phyloP scores from a whole-genome alignment of 257 asterid genomes.

The Galeopsis tetrahit region DNA sequence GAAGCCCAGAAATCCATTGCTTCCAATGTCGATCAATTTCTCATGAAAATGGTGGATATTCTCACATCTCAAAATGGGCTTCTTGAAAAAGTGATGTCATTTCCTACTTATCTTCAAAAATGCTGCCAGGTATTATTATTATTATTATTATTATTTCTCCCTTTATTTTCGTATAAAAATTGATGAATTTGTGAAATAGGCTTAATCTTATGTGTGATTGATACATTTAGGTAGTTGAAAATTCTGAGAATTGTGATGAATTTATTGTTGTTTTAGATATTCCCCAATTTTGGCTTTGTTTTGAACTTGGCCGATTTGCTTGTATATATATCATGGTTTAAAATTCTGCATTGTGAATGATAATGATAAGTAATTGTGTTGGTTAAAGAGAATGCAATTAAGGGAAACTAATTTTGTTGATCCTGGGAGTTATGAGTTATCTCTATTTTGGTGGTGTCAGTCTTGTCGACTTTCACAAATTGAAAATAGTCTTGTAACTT shows the following conservation, averaged over 20 bases:
- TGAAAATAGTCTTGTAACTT: too few relatives aligned
- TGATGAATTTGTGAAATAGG: neutral
- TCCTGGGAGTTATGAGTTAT: too few relatives aligned
- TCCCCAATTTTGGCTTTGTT: neutral
- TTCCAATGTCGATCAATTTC: slow-evolving; percentile 48
- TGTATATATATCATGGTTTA: neutral
- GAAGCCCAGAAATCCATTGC: slow-evolving; percentile 48
- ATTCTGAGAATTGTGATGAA: neutral
- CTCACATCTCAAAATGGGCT: slow-evolving; percentile 47
- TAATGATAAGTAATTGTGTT: too few relatives aligned
- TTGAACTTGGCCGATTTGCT: neutral
- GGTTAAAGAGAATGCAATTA: too few relatives aligned
- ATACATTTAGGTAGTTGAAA: neutral
- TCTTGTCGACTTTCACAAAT: too few relatives aligned
- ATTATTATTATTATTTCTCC: neutral
- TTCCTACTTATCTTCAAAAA: slow-evolving; percentile 52
- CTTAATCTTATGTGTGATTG: neutral
- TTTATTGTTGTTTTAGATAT: neutral
- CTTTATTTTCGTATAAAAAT: neutral
- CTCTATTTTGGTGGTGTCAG: too few relatives aligned
- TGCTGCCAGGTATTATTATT: slow-evolving; percentile 58
- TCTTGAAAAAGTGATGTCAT: slow-evolving; percentile 50
- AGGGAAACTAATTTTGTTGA: too few relatives aligned
- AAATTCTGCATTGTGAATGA: too few relatives aligned
- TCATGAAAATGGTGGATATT: slow-evolving; percentile 39